Evolutionary conservation across 225 moss, liverwort and hornwort species (phyloP).

Genomic region (Marchantia polymorpha): DNA sequence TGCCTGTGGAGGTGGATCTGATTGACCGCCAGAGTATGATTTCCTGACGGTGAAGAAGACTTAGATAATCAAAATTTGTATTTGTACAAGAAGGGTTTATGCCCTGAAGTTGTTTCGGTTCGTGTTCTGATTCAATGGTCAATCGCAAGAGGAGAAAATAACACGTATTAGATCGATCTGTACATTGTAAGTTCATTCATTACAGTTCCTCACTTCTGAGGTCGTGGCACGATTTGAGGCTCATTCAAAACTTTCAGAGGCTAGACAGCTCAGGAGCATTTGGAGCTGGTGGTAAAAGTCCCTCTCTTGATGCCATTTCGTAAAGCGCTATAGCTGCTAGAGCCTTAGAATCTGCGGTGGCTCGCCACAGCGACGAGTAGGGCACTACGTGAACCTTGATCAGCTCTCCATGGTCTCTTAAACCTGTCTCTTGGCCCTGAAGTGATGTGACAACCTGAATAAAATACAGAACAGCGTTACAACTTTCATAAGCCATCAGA

Average conservation of each 20-base stretch:
- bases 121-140: too few species aligned
- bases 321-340: constrained; percentile 82
- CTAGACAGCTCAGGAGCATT: constrained; percentile 29
- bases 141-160: too few species aligned
- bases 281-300: constrained; percentile 45
- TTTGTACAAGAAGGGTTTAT: too few species aligned
- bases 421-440: constrained; percentile 72
- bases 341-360: constrained; percentile 74
- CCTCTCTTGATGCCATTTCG: constrained; percentile 62
- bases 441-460: constrained; percentile 64
- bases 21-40: too few species aligned
- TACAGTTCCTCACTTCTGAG: too few species aligned
- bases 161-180: too few species aligned
- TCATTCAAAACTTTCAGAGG: background rate
- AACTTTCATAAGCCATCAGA: background rate
- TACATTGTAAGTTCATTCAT: too few species aligned
- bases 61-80: too few species aligned
- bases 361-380: constrained; percentile 73
- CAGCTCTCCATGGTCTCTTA: constrained; percentile 78
- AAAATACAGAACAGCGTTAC: background rate
- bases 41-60: too few species aligned
- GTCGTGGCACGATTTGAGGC: too few species aligned
- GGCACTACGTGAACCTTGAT: constrained; percentile 74
- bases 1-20: too few species aligned
- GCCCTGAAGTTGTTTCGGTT: too few species aligned